Evolutionary conservation across 331 rosid species (phyloP).

Genomic region (Acacia pycnantha): DNA sequence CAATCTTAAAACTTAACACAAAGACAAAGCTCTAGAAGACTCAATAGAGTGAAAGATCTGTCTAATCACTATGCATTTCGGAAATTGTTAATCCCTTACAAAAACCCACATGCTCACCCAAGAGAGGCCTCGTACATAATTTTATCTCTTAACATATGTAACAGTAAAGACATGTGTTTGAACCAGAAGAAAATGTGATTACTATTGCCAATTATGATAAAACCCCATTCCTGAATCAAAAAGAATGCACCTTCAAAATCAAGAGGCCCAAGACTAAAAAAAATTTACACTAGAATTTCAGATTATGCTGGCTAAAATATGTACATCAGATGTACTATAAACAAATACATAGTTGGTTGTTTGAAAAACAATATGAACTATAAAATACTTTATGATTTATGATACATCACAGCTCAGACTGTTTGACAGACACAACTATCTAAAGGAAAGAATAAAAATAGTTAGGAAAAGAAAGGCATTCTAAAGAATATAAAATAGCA

Average conservation of each 20-base stretch:
- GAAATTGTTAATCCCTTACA: neutral
- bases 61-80: neutral
- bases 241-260: neutral
- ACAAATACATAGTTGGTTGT: slow-evolving; percentile 3
- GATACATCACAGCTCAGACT: neutral
- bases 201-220: neutral
- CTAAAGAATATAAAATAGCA: neutral
- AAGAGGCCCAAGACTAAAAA: neutral
- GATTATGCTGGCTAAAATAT: neutral
- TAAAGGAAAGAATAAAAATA: slow-evolving; percentile 9
- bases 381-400: neutral
- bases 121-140: neutral
- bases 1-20: neutral
- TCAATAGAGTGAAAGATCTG: neutral
- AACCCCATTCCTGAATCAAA: neutral
- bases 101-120: neutral
- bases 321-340: neutral
- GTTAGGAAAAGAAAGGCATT: slow-evolving; percentile 1
- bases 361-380: neutral
- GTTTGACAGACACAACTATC: slow-evolving; percentile 1
- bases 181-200: slow-evolving; percentile 4
- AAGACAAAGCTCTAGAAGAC: neutral
- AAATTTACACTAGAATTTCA: neutral
- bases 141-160: neutral
- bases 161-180: neutral